Base-by-base conservation (phyloP, 441 rosid species). In the Pelargonium hybrid region DNA sequence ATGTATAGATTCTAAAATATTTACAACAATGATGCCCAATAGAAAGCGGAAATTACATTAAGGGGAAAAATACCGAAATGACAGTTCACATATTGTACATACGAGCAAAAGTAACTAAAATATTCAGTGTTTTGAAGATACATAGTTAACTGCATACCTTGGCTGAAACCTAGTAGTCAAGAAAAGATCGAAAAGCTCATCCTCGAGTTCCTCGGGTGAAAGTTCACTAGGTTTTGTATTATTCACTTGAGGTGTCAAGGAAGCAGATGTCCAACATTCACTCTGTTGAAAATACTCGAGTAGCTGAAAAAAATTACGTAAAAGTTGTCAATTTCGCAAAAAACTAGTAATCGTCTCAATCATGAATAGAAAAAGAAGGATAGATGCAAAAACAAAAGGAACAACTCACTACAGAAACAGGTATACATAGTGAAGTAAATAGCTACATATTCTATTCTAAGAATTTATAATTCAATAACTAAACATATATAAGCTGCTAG, bases 141-240 rank as follows among this genome's bases (percentile, higher is more conserved):
- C 34, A 62, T 25, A 23, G 41, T 71, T 64, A 71, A 56, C 11
- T 56, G 62, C 65, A 61, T 79, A 93, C 97, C 93, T 84, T 47
- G 82, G 81, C 57, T 67, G 21, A 80, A 91, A 93, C 76, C 96
- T 83, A 37, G 78, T 73, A 0, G 39, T 74, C 83, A 90, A 79
- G 83, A 88, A 89, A 68, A 79, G 72, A 15, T 75, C 66, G 67
- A 88, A 87, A 26, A 93, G 82, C 77, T 89, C 89, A 66, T 76
- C 81, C 73, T 93, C 97, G 67, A 91, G 56, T 72, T 84, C 84
- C 10, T 78, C 67, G 4, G 73, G 74, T 17, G 86, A 79, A 57
- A 87, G 57, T 41, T 88, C 80, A 15, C 56, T 69, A 47, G 93
- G 91, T 63, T 65, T 69, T 74, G 66, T 82, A 26, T 17, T 31